Base-by-base conservation (phyloP, 2,329 filamentous ascomycete species). In the Claviceps paspali region DNA sequence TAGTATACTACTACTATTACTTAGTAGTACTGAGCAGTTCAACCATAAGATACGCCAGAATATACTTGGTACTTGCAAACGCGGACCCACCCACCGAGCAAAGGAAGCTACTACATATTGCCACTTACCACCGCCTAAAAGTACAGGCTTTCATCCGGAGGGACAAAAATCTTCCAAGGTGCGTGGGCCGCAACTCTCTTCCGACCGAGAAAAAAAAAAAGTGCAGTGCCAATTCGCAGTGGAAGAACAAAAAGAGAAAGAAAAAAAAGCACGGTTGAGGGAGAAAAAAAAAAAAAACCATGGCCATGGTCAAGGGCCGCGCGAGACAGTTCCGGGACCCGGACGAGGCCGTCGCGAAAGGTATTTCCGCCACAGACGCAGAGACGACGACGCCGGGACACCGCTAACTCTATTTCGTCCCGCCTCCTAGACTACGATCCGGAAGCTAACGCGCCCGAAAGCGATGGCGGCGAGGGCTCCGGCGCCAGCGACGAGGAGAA, bases 341-440 rank as follows among this genome's bases (percentile, higher is more conserved):
- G 29, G 70, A 79, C 38, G 75, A 79, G 47, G 65, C 69, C 30
- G 65, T 73, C 33, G 64, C 63, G 1, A 73, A 74, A 59, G 79
- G 79, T 82, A 58, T 36, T 48, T 41, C 21, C 12, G 4, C 14
- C n/a, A 7, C 30, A 4, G 12, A 29, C 12, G 12, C 6, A 18
- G 32, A 26, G 15, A 27, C 18, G 1, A n/a, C n/a, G n/a, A n/a
- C n/a, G n/a, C n/a, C n/a, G n/a, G n/a, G n/a, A n/a, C n/a, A n/a
- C n/a, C n/a, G n/a, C n/a, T n/a, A 28, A 22, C 30, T 22, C 30
- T 32, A 6, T 26, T 14, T 8, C 9, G 21, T 24, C 14, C 4
- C 21, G 6, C 18, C n/a, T 36, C 33, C 17, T 29, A 88, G 85
- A 92, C 53, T 79, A 82, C 52, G 85, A 93, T 53, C 83, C 83